phyloP scores from a whole-genome alignment of 495 filamentous ascomycete genomes.

The Xylaria intraflava region DNA sequence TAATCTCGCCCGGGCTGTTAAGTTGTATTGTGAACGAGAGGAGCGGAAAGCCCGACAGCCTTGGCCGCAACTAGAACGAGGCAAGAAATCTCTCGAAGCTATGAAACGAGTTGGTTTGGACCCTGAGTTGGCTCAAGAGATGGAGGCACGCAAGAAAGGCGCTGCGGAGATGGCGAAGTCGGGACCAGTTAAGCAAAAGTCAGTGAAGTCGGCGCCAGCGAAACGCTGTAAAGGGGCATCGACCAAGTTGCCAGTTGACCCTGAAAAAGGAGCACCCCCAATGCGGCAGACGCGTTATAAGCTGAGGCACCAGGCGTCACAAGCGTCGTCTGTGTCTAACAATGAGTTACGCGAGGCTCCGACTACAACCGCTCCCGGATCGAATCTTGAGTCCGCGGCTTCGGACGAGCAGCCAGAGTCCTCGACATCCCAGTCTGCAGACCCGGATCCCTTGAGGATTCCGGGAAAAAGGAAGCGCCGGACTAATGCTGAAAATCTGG shows the following conservation, averaged over 20 bases:
- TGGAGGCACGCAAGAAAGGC: neutral
- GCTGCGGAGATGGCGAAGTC: neutral
- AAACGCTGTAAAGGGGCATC: neutral
- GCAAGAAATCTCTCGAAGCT: neutral
- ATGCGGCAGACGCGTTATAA: neutral
- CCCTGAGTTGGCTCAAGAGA: neutral
- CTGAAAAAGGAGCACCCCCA: neutral
- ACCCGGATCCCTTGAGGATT: no score
- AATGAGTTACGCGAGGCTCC: no score
- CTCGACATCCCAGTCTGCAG: no score
- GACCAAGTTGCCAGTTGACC: neutral
- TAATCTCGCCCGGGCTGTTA: neutral
- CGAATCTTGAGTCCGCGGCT: neutral
- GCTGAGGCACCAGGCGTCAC: neutral
- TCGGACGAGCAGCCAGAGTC: neutral
- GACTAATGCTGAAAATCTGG: no score
- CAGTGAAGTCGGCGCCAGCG: neutral
- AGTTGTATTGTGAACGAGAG: neutral
- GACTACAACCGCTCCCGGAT: neutral
- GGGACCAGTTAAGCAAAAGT: neutral
- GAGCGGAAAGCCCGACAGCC: neutral
- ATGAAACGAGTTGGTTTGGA: slow-evolving; percentile 2
- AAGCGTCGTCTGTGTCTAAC: no score
- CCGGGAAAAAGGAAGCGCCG: no score
- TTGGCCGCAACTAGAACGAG: neutral